These are phyloP conservation scores for Lactarius tabidus DNA, from an alignment of 768 basidiomycete species.

Conservation along the genomic window DNA sequence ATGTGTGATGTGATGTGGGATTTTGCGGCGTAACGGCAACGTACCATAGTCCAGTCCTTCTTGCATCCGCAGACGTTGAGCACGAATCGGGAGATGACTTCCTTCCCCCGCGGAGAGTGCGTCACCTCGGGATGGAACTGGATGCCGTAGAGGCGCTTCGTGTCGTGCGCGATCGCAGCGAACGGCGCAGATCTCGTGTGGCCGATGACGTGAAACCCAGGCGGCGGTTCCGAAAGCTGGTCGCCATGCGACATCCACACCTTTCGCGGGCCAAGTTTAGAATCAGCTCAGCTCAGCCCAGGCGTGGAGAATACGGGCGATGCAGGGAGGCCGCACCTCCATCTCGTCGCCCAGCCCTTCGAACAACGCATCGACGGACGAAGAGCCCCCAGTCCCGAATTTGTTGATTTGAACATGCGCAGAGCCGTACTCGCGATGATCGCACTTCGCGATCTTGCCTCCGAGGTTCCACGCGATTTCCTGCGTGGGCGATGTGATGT, in stretches of 20 bases:
- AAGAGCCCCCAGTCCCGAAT: conserved; percentile 44
- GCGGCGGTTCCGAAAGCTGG: conserved; percentile 77
- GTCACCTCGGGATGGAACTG: conserved; percentile 99
- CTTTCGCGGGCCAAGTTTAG: conserved; percentile 47
- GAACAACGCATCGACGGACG: conserved; percentile 71
- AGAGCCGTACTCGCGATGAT: conserved; percentile 94
- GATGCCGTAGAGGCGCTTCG: conserved; percentile 89
- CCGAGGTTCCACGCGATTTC: conserved; percentile 90
- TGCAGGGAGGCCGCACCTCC: conserved; percentile 50
- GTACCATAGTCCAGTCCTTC: conserved; percentile 87
- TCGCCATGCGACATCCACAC: conserved; percentile 99
- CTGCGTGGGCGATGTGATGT: conserved; percentile 37
- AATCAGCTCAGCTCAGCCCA: background rate
- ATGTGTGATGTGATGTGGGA: too few relatives aligned
- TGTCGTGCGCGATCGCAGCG: conserved; percentile 88
- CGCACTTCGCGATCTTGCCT: conserved; percentile 79
- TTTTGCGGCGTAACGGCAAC: too few relatives aligned
- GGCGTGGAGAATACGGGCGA: too few relatives aligned
- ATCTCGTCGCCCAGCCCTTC: conserved; percentile 83
- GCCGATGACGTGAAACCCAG: conserved; percentile 84
- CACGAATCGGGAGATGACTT: conserved; percentile 84
- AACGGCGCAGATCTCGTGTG: conserved; percentile 83
- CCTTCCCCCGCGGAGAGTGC: conserved; percentile 84
- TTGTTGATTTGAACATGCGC: conserved; percentile 75
- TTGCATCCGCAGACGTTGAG: conserved; percentile 78